Evolutionary conservation across 495 filamentous ascomycete species (phyloP).

Genomic region (Cenococcum geophilum): DNA sequence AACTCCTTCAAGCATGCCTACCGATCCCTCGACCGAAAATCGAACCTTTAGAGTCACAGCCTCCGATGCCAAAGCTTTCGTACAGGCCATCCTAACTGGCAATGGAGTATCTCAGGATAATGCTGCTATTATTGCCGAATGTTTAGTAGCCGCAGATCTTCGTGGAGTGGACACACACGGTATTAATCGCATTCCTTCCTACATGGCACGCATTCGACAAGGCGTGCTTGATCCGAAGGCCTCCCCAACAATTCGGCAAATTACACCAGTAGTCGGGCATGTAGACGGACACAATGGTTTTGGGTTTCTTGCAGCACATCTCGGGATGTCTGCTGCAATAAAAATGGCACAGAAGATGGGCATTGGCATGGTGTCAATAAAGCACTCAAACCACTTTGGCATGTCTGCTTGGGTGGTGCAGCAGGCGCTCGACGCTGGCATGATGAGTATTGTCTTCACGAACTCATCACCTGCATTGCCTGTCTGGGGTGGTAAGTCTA

Average conservation of each 20-base stretch:
- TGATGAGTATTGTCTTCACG: conserved; percentile 75
- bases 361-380: conserved; percentile 66
- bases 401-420: conserved; percentile 75
- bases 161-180: conserved; percentile 76
- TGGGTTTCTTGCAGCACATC: conserved; percentile 60
- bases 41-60: conserved; percentile 10
- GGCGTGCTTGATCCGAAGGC: conserved; percentile 56
- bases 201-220: conserved; percentile 63
- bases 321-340: conserved; percentile 58
- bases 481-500: conserved; percentile 60
- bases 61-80: conserved; percentile 37
- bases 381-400: conserved; percentile 74
- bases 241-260: conserved; percentile 48
- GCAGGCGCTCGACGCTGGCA: conserved; percentile 62
- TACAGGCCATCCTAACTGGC: conserved; percentile 46
- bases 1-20: too few species aligned
- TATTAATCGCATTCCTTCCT: conserved; percentile 67
- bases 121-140: conserved; percentile 54
- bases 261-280: conserved; percentile 61
- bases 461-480: conserved; percentile 71
- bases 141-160: conserved; percentile 65
- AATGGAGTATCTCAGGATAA: conserved; percentile 53
- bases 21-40: not conserved
- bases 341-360: conserved; percentile 58
- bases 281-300: conserved; percentile 70